Evolutionary conservation across 805 yeast genomes (phyloP).

Genomic region (Nakazawaea peltata): DNA sequence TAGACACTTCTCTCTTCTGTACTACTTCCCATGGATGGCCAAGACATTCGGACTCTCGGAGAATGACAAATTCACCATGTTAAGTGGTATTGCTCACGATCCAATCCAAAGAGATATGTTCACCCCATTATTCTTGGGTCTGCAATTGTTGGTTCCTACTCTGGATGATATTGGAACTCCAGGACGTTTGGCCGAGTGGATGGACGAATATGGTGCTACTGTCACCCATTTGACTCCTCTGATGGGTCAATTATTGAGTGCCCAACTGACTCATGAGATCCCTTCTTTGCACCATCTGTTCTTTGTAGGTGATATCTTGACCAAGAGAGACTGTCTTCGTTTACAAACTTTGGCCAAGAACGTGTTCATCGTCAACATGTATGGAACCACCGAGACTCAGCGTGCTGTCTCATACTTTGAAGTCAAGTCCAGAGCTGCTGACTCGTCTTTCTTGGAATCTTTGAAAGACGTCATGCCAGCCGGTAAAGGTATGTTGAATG

Average conservation of each 20-base stretch:
- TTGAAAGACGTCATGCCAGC: constrained; percentile 98
- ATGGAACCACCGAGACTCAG: constrained; percentile 99
- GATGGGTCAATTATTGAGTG: constrained; percentile 95
- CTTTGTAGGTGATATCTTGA: constrained; percentile 95
- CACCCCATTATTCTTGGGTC: constrained; percentile 95
- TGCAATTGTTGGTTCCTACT: constrained; percentile 87
- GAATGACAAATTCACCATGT: constrained; percentile 90
- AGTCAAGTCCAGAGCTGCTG: constrained; percentile 63
- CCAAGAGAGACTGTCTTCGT: constrained; percentile 94
- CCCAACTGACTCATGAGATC: constrained; percentile 86
- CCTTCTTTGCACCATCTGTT: constrained; percentile 90
- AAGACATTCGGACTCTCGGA: constrained; percentile 68
- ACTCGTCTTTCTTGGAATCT: constrained; percentile 66
- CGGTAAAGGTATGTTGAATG: constrained; percentile 95
- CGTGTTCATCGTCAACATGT: constrained; percentile 91
- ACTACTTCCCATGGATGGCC: constrained; percentile 99
- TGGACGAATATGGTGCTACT: constrained; percentile 82
- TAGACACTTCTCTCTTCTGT: constrained; percentile 93
- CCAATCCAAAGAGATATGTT: constrained; percentile 99
- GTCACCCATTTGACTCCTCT: constrained; percentile 99
- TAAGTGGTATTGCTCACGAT: constrained; percentile 98
- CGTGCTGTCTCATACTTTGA: constrained; percentile 94
- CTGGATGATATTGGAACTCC: constrained; percentile 98
- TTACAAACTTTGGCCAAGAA: constrained; percentile 88
- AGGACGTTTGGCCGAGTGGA: constrained; percentile 96